phyloP scores from a whole-genome alignment of 768 basidiomycete species.

The Russula griseocarnosa region DNA sequence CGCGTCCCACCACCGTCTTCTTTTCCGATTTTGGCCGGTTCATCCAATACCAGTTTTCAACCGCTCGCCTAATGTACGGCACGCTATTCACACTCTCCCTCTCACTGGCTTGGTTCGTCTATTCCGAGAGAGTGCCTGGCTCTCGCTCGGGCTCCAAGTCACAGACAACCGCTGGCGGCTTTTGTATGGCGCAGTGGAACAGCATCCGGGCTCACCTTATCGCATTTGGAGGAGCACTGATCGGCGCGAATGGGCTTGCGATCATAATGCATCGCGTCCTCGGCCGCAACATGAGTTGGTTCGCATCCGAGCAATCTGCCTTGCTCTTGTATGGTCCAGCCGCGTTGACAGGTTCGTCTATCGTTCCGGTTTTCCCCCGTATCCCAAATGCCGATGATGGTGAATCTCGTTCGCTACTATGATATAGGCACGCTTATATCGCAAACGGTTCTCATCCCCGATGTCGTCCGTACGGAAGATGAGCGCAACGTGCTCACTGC shows the following conservation, averaged over 20 bases:
- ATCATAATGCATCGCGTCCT: slow-evolving; percentile 58
- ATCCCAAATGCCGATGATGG: neutral
- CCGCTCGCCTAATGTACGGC: slow-evolving; percentile 62
- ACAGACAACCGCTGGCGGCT: slow-evolving; percentile 25
- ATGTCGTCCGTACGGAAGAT: slow-evolving; percentile 33
- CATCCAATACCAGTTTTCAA: slow-evolving; percentile 68
- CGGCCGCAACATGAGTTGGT: slow-evolving; percentile 82
- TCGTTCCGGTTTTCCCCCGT: neutral
- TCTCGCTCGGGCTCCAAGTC: neutral
- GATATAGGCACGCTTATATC: slow-evolving; percentile 61
- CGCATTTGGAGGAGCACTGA: slow-evolving; percentile 53
- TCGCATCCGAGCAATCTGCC: slow-evolving; percentile 59
- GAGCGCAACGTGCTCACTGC: slow-evolving; percentile 64
- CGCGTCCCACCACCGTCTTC: slow-evolving; percentile 66
- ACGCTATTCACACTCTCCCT: slow-evolving; percentile 47
- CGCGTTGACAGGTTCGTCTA: slow-evolving; percentile 58
- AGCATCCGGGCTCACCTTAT: slow-evolving; percentile 49
- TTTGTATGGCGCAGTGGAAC: slow-evolving; percentile 42
- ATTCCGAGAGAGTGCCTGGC: slow-evolving; percentile 36
- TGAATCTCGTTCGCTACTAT: neutral
- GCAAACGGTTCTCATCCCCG: slow-evolving; percentile 51
- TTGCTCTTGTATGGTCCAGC: slow-evolving; percentile 73
- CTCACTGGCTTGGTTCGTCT: slow-evolving; percentile 41
- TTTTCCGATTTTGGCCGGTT: slow-evolving; percentile 67
- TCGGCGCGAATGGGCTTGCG: slow-evolving; percentile 69